phyloP scores from a whole-genome alignment of 2,329 filamentous ascomycete species.

The Aureobasidium uvarum region DNA sequence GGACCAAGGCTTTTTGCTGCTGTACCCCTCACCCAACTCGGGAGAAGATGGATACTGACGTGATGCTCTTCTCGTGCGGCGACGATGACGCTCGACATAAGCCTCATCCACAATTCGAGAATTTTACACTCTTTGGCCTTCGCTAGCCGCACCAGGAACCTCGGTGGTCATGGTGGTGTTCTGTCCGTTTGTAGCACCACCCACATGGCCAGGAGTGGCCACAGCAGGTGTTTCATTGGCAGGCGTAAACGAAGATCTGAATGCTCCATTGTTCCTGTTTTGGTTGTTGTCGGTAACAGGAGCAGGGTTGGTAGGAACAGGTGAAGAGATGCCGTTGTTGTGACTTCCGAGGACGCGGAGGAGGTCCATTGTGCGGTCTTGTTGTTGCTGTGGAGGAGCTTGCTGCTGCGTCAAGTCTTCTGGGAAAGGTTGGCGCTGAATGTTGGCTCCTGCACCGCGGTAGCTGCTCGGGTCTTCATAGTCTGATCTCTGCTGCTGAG shows the following conservation, averaged over 20 bases:
- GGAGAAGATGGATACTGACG: background rate
- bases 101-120: background rate
- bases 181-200: background rate
- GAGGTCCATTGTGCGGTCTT: constrained; percentile 22
- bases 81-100: background rate
- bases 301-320: background rate
- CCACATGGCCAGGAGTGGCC: background rate
- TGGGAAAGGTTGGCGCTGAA: background rate
- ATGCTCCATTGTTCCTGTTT: constrained; percentile 24
- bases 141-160: background rate
- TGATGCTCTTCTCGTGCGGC: background rate
- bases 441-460: background rate
- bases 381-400: constrained; percentile 5
- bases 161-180: background rate
- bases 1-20: background rate
- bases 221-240: background rate
- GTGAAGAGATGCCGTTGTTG: background rate
- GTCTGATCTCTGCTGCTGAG: background rate
- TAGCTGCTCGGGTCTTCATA: background rate
- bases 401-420: constrained; percentile 5
- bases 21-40: background rate
- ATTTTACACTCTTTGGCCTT: constrained; percentile 16
- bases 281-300: background rate
- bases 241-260: background rate
- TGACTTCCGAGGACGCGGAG: constrained; percentile 13